A percentile compares a stretch with the other conserved stretches of the same genome.
These are phyloP conservation scores for Citrullus mucosospermus DNA, from an alignment of 306 rosid genomes.

Conservation along the genomic window DNA sequence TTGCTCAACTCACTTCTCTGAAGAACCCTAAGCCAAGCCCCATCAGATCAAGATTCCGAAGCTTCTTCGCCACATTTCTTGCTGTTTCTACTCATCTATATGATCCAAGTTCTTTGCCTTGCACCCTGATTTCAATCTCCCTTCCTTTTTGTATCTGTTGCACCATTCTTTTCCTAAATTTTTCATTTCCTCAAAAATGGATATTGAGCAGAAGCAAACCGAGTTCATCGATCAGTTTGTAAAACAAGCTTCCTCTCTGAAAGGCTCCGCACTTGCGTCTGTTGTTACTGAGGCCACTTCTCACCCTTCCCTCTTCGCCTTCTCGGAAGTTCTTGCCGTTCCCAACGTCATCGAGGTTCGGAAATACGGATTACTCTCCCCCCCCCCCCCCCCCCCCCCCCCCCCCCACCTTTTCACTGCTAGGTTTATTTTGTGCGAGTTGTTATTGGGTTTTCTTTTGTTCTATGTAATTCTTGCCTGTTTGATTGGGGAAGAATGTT, in stretches of 20 bases:
- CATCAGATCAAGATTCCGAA: background rate
- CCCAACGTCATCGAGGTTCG: slow-evolving; percentile 60
- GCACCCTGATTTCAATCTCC: background rate
- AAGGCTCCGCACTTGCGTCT: slow-evolving; percentile 39
- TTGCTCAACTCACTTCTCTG: background rate
- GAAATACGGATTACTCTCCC: background rate
- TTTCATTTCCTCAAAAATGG: slow-evolving; percentile 27
- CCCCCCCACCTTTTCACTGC: background rate
- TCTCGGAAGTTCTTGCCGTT: slow-evolving; percentile 78
- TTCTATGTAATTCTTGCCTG: background rate
- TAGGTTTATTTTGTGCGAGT: background rate
- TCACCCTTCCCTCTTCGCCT: slow-evolving; percentile 76
- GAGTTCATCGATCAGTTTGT: slow-evolving; percentile 72
- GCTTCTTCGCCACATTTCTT: background rate
- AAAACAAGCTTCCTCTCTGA: slow-evolving; percentile 45
- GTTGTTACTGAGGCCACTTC: slow-evolving; percentile 64
- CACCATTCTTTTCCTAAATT: background rate
- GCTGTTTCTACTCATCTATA: background rate
- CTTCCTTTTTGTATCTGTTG: background rate
- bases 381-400: no score
- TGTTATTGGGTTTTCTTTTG: background rate
- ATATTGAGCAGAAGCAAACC: slow-evolving; percentile 73
- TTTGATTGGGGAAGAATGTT: background rate
- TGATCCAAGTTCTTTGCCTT: background rate
- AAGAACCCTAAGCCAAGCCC: background rate